phyloP scores from a whole-genome alignment of 2,329 filamentous ascomycete species.

The Sporothrix pseudoabietina region DNA sequence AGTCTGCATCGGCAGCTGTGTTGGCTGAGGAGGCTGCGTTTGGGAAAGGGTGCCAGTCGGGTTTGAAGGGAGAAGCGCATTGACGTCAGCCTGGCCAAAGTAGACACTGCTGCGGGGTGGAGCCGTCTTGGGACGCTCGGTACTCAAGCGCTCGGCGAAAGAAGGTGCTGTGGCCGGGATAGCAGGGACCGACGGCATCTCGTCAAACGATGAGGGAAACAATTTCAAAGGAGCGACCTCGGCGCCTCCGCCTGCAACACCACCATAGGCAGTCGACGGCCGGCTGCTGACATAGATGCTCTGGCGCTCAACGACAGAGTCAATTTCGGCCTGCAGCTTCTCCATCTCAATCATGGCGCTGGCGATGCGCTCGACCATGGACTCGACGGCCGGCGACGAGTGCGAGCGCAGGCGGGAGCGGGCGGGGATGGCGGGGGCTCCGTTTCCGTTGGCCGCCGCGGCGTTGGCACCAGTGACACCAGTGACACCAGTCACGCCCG shows the following conservation, averaged over 20 bases:
- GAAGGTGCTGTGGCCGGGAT: constrained; percentile 60
- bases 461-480: not conserved
- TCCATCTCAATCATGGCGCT: constrained; percentile 62
- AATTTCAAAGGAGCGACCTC: not conserved
- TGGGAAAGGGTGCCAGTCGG: not conserved
- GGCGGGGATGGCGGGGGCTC: constrained; percentile 44
- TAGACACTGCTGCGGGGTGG: constrained; percentile 34
- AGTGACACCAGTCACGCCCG: not conserved
- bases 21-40: not conserved
- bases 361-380: constrained; percentile 58
- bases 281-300: constrained; percentile 59
- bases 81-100: constrained; percentile 29
- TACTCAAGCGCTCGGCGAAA: constrained; percentile 58
- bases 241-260: constrained; percentile 38
- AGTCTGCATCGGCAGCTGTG: not conserved
- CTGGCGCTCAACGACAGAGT: constrained; percentile 62
- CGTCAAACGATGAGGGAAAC: constrained; percentile 46
- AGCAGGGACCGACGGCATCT: constrained; percentile 60
- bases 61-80: not conserved
- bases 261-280: constrained; percentile 54
- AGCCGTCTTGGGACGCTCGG: constrained; percentile 47
- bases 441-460: not conserved
- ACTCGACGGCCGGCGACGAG: constrained; percentile 52
- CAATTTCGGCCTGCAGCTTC: constrained; percentile 59
- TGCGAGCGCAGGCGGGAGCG: constrained; percentile 51